Evolutionary conservation across 352 stramenopile genomes (phyloP), one percentile per base, ranked within the genome.

Genomic region (Phytophthora syringae): DNA sequence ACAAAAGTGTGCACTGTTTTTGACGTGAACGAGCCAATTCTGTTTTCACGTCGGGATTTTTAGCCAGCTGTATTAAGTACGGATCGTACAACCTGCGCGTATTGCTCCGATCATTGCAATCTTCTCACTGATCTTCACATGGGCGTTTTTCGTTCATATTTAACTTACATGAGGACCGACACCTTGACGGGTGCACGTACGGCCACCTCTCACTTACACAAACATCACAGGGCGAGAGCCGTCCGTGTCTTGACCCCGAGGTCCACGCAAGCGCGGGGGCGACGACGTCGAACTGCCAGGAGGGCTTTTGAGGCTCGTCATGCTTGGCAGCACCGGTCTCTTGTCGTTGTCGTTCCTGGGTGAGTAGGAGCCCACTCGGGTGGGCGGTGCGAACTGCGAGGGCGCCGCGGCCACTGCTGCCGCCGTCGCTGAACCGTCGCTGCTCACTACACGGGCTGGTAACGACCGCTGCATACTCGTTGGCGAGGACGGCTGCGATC

Each of bases 131-230:
- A n/a, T n/a, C n/a, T n/a, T n/a, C n/a, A n/a, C n/a, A n/a, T n/a
- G n/a, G n/a, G n/a, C n/a, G n/a, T n/a, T n/a, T n/a, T n/a, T 28
- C 22, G 43, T 52, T 39, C 24, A 20, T 39, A 32, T 52, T 52
- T n/a, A n/a, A n/a, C n/a, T n/a, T n/a, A n/a, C n/a, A n/a, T n/a
- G n/a, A n/a, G n/a, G n/a, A n/a, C n/a, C n/a, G n/a, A n/a, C n/a
- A n/a, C n/a, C n/a, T n/a, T n/a, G n/a, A n/a, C n/a, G n/a, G n/a
- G n/a, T n/a, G n/a, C n/a, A n/a, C n/a, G n/a, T n/a, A n/a, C n/a
- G n/a, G n/a, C n/a, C n/a, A n/a, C n/a, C n/a, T 44, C 20, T 55
- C 18, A 44, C 34, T 67, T 49, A 67, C 42, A 67, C 30, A 60
- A 60, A 54, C 49, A 67, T 67, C n/a, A n/a, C n/a, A 1, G 51